Conservation (phyloP, 805 yeast species). For the Helenozyma rhizophorensis region DNA sequence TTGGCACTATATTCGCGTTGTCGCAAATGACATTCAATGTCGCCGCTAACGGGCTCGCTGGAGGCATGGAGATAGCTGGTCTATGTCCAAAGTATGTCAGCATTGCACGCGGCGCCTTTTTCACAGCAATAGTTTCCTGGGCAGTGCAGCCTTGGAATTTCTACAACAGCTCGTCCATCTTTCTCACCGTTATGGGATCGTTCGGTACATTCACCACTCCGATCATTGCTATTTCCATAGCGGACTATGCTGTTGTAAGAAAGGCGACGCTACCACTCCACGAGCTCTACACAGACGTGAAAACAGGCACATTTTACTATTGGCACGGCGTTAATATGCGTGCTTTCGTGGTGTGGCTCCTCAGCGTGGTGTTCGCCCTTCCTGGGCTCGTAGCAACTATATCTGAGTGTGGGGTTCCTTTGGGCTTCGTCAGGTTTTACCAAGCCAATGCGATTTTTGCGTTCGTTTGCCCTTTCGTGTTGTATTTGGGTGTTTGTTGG, state of each 20-base stretch:
- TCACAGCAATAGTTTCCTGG: constrained; percentile 20
- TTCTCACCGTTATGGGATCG: constrained; percentile 30
- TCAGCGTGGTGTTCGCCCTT: not conserved
- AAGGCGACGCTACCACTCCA: no score
- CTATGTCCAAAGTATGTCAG: constrained; percentile 41
- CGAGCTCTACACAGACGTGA: not conserved
- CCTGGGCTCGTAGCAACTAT: not conserved
- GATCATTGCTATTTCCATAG: constrained; percentile 22
- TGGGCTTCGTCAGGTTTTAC: not conserved
- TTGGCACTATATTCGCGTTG: not conserved
- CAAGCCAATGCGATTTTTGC: not conserved
- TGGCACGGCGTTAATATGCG: not conserved
- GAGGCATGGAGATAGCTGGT: constrained; percentile 50
- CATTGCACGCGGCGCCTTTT: constrained; percentile 41
- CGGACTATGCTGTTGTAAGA: not conserved
- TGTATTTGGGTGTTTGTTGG: not conserved
- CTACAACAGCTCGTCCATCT: constrained; percentile 28
- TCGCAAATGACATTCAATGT: constrained; percentile 1
- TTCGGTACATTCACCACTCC: constrained; percentile 39
- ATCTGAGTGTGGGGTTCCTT: not conserved
- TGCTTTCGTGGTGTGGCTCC: not conserved
- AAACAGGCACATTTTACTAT: not conserved
- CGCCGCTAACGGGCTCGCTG: constrained; percentile 34
- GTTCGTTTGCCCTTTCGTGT: not conserved
- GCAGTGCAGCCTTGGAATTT: constrained; percentile 40